Evolutionary conservation across 148 eudicot genomes (phyloP), one percentile per base, ranked within the genome.

Genomic region (Fallopia convolvulus): DNA sequence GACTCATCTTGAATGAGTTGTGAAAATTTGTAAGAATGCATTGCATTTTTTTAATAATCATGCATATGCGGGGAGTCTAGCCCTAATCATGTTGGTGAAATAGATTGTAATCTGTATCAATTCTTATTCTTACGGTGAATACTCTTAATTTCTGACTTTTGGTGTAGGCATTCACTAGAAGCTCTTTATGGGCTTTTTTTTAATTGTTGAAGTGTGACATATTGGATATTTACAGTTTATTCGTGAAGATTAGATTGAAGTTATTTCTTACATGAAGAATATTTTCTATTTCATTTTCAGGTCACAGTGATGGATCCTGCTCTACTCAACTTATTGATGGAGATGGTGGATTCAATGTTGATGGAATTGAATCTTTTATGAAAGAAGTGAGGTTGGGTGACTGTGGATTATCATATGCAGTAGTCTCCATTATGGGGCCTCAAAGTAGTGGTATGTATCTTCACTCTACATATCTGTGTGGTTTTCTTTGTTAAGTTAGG

Each of bases 391-490:
- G 86, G 81, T 83, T 95, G 80, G 86, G 86, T 12, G 99, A 92
- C 65, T 95, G 99, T 81, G 99, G 99, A 48, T 93, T 95, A 83
- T 92, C 97, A 48, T 95, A 95, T 82, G 97, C 99, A 32, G 84
- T 95, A 74, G 99, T 95, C 42, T 90, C 99, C 77, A 95, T 95
- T 80, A 92, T 95, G 99, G 99, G 99, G 50, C 99, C 99, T 20
- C 99, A 95, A 80, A 95, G 99, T 81, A 95, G 99, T 79, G 99
- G 99, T 95, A 85, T 84, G 87, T 74, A 70, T 41, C 61, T 53
- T 15, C 68, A 14, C 26, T 21, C 12, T 40, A 9, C 17, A 18
- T 36, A 17, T 17, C 14, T 10, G 36, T 30, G 17, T 63, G 70
- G 13, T 76, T 58, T 55, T 36, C 33, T 72, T 18, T 72, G 23